These are phyloP conservation scores for Colletotrichum echinochloae DNA, from an alignment of 2,329 filamentous ascomycete genomes.

Conservation along the genomic window DNA sequence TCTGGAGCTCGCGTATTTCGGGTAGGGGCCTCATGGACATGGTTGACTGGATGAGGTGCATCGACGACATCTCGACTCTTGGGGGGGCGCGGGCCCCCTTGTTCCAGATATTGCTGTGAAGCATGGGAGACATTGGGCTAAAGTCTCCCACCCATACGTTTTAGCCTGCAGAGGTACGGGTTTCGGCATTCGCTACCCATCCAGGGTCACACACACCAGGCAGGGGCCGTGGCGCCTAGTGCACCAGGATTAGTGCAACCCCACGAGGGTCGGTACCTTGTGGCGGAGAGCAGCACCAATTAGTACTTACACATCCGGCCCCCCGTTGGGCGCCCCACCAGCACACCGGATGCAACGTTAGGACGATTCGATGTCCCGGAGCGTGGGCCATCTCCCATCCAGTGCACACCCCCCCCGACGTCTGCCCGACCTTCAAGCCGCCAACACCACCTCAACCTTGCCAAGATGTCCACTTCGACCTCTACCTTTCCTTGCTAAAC, in stretches of 20 bases:
- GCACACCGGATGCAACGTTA: neutral
- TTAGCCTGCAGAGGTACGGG: slow-evolving; percentile 23
- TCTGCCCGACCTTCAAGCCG: slow-evolving; percentile 13
- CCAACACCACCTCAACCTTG: neutral
- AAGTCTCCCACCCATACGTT: slow-evolving; percentile 27
- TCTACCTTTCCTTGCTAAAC: slow-evolving; percentile 33
- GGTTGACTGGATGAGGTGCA: slow-evolving; percentile 43
- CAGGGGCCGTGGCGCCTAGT: slow-evolving; percentile 24
- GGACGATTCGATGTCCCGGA: slow-evolving; percentile 4
- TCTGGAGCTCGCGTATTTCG: slow-evolving; percentile 36
- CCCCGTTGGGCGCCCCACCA: slow-evolving; percentile 4
- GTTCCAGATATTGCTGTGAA: slow-evolving; percentile 40
- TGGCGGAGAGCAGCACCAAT: slow-evolving; percentile 16
- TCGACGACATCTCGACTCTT: slow-evolving; percentile 17
- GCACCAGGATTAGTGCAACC: slow-evolving; percentile 28
- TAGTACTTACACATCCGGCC: slow-evolving; percentile 11
- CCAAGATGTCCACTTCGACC: slow-evolving; percentile 32
- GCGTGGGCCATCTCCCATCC: slow-evolving; percentile 37
- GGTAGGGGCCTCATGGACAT: slow-evolving; percentile 32
- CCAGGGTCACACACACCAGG: neutral
- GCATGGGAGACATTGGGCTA: slow-evolving; percentile 20
- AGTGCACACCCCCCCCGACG: slow-evolving; percentile 12
- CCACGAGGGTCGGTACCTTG: slow-evolving; percentile 25
- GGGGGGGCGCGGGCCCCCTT: slow-evolving; percentile 33
- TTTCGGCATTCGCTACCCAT: slow-evolving; percentile 30